Base-by-base conservation (phyloP, 2,329 filamentous ascomycete species). In the Gaeumannomyces sp. region DNA sequence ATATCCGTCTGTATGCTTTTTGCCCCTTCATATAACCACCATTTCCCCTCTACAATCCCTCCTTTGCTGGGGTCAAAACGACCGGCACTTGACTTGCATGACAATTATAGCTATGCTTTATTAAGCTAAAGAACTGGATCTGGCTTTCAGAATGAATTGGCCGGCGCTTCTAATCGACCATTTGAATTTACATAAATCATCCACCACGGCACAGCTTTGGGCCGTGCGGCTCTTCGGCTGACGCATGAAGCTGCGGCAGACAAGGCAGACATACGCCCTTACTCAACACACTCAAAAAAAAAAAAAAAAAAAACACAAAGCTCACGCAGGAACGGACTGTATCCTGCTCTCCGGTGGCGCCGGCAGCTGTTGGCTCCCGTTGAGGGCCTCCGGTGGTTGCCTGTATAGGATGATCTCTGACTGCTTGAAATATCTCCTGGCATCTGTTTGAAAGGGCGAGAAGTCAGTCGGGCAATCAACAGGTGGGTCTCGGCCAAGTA, bases 341-440 rank as follows among this genome's bases (percentile, higher is more conserved):
- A 81, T 74, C 71, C 78, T 80, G 68, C 77, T 79, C 69, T 82
- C 80, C 2, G 74, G 74, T n/a, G 78, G 76, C 13, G 76, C 77
- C 56, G 82, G 73, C 63, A 73, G 71, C 63, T 63, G 68, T 65
- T 67, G 66, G 59, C 70, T 72, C 61, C 73, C 76, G 68, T 76
- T 78, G 58, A 78, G 76, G 61, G 83, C 78, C 68, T 89, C 86
- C 8, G 86, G 85, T 25, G 86, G 83, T 76, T 98, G 95, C 69
- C 95, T 89, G 81, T 91, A 98, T 63, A 99, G 88, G 66, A 97
- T 93, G 75, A 99, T 99, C 80, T 99, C 95, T 63, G 93, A 97
- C 78, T 99, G 95, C 78, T 99, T 99, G 81, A 99, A 99, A 80
- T 99, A 99, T 72, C 95, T 88, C 72, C 95, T 88, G 62, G 95